Conservation (phyloP, 2,329 filamentous ascomycete species). For the Cryphonectria carpinicola region DNA sequence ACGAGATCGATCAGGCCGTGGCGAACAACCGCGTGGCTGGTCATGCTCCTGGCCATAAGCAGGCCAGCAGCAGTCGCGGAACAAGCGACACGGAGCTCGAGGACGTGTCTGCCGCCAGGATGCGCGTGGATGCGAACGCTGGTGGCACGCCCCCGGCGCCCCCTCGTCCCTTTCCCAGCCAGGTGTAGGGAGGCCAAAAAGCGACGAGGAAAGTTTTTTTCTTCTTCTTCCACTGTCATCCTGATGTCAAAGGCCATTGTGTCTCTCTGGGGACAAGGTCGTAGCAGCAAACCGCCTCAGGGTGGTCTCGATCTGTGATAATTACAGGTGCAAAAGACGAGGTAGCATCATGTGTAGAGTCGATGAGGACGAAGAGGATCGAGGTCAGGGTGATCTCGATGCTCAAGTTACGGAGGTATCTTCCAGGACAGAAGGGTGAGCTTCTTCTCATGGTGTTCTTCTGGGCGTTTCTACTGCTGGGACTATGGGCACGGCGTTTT, state of each 20-base stretch:
- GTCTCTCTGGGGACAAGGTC: not conserved
- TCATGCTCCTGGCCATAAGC: conserved; percentile 14
- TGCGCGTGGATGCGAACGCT: conserved; percentile 9
- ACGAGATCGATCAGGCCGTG: conserved; percentile 34
- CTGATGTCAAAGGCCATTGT: not conserved
- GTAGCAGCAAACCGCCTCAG: too few relatives aligned
- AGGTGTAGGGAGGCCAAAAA: not conserved
- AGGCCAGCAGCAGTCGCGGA: conserved; percentile 24
- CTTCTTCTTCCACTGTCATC: not conserved
- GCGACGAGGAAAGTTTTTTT: not conserved
- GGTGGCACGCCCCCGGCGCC: not conserved
- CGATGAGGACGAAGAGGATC: not conserved
- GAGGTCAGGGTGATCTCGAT: not conserved
- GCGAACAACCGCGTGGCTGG: conserved; percentile 26
- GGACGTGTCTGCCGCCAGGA: conserved; percentile 29
- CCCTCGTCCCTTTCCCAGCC: not conserved
- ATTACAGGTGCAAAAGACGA: too few relatives aligned
- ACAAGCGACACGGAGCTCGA: conserved; percentile 38
- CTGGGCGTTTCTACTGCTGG: not conserved
- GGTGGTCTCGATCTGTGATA: too few relatives aligned
- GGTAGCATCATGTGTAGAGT: not conserved
- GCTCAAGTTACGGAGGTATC: too few relatives aligned
- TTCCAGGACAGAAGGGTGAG: not conserved
- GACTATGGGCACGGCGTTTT: not conserved
- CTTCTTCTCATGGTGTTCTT: not conserved